These are phyloP conservation scores for Lentinula boryana DNA, from an alignment of 768 basidiomycete genomes.

Conservation along the genomic window DNA sequence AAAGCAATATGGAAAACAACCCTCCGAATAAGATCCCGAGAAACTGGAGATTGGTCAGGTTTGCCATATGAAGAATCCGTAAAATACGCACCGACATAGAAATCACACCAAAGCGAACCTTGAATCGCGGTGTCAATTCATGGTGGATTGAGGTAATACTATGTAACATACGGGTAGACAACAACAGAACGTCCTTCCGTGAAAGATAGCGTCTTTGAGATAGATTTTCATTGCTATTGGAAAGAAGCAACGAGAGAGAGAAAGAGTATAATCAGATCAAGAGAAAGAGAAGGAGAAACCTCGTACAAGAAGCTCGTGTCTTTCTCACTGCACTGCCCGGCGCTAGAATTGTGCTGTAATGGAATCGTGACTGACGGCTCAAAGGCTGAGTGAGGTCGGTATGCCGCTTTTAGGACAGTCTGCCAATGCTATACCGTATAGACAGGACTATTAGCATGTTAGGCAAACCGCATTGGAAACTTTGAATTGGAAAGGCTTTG, in stretches of 20 bases:
- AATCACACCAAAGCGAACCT: conserved; percentile 40
- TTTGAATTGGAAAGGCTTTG: background rate
- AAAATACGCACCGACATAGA: conserved; percentile 30
- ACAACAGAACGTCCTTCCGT: conserved; percentile 52
- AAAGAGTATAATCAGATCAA: background rate
- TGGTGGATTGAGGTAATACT: background rate
- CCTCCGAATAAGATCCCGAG: conserved; percentile 52
- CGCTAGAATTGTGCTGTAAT: background rate
- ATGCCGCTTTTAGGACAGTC: background rate
- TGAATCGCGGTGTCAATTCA: background rate
- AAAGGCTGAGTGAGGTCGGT: background rate
- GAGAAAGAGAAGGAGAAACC: background rate
- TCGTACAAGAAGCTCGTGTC: background rate
- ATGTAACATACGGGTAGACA: conserved; percentile 50
- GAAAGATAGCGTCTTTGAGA: conserved; percentile 39
- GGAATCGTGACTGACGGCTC: too few species aligned
- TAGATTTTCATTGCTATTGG: conserved; percentile 19
- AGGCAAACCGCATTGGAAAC: background rate
- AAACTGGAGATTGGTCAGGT: conserved; percentile 9
- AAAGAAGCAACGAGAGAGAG: conserved; percentile 9
- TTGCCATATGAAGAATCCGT: background rate
- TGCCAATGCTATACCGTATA: too few species aligned
- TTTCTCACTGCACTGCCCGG: conserved; percentile 4
- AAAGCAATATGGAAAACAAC: conserved; percentile 44
- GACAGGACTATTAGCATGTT: too few species aligned